Evolutionary conservation across 306 rosid species (phyloP), one percentile per base, ranked within the genome.

Genomic region (Cucurbita moschata): DNA sequence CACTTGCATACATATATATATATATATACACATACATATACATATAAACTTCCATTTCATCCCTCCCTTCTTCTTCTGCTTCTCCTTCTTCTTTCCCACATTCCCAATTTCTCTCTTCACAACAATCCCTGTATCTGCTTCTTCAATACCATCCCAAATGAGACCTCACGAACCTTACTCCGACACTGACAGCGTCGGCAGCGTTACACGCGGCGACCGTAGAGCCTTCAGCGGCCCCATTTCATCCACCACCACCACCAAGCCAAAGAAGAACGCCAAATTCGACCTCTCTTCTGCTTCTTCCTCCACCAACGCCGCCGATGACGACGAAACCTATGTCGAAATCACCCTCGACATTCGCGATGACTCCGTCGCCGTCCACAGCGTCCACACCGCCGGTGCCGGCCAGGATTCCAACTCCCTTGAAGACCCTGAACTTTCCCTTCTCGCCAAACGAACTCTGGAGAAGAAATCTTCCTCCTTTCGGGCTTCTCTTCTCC

Each of bases 301-400:
- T 72, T 18, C 68, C 9, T 63, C 47, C 7, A 16, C 35, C 74
- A 53, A 54, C 10, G 10, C 46, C 21, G 64, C 54, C 19, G 60
- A 58, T 1, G 76, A 38, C 13, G 85, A 79, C 4, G 84, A 86
- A 1, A 60, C 73, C 5, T 83, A 81, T 52, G 89, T 86, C 18
- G 87, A 83, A 77, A 78, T 86, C 58, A 86, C 89, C n/a, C 84
- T 86, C 30, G 89, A 86, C 68, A 86, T 86, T 47, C 84, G 73
- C 8, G 87, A 81, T 8, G 89, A 86, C 64, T 75, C 87, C 4
- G 89, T 86, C 11, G 87, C 87, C 35, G 86, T 86, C 19, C 89
- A 86, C 81, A 83, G 89, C 67, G 89, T 86, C n/a, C 87, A 86
- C 69, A 52, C 83, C 0, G 74, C 87, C 47, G 77, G 63, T 0